Base-by-base conservation (phyloP, 495 filamentous ascomycete species). In the Monascus purpureus region DNA sequence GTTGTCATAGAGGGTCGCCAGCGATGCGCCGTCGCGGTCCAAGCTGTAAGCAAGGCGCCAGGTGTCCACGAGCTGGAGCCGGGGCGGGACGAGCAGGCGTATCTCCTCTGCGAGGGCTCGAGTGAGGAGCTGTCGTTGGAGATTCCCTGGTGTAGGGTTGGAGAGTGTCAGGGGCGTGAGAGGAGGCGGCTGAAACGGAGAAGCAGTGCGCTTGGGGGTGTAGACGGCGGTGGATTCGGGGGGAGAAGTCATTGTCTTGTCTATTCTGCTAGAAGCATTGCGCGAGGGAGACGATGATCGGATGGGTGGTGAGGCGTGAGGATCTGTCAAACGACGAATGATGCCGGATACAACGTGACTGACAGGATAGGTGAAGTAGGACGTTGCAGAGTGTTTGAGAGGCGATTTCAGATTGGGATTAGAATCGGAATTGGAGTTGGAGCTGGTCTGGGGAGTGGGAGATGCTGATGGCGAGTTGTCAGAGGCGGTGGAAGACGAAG, bases 1-100 rank as follows among this genome's bases (percentile, higher is more conserved):
- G 40, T 78, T 77, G 33, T 84, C 71, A 53, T 96, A 97, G 18
- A 97, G 61, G 8, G 90, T 96, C 16, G 63, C 66, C 5, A 97
- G 61, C 37, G 82, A 90, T 35, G 84, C 81, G 19, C 90, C 90
- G 54, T 97, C 73, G 53, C 87, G 76, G 41, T 93, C 87, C n/a
- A 97, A 67, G 39, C 81, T 88, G 59, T 95, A 97, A 16, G 74
- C 70, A 13, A 96, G 57, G 18, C 65, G 62, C 90, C 90, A 97
- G 38, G 75, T 75, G 38, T 96, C 86, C 36, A 75, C 72, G 9
- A 97, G 70, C 53, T 93, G 82, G 33, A 95, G 57, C 13, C 88
- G 69, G 30, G 87, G 65, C 1, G 90, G 90, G 7, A 97, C 65
- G 31, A 96, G 75, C 13, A 90, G 70, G 22, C 92, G 72, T 35